phyloP scores from a whole-genome alignment of 148 eudicot species.

The Rhododendron ovatum region DNA sequence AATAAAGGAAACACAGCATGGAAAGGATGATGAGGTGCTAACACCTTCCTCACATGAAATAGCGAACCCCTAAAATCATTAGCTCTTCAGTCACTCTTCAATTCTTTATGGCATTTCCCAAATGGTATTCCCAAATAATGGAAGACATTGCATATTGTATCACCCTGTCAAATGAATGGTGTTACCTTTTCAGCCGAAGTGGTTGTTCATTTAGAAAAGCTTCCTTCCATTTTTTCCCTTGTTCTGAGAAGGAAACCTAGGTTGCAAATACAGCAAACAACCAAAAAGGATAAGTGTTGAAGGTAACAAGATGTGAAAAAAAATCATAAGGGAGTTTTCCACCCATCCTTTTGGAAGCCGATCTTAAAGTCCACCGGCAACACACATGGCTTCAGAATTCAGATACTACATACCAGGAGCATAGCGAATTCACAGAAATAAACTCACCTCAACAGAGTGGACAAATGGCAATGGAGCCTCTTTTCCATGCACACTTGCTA shows the following conservation, averaged over 20 bases:
- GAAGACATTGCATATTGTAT: neutral
- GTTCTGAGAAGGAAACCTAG: constrained; percentile 51
- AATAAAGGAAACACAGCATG: neutral
- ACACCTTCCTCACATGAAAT: neutral
- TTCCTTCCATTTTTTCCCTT: constrained; percentile 50
- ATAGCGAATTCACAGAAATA: neutral
- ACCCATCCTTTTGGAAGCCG: neutral
- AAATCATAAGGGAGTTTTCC: neutral
- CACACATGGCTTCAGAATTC: neutral
- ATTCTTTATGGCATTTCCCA: neutral
- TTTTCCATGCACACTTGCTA: constrained; percentile 72
- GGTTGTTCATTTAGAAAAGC: constrained; percentile 58
- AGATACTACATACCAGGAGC: neutral
- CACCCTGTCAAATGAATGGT: neutral
- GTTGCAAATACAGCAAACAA: constrained; percentile 17
- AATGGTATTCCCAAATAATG: neutral
- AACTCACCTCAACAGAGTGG: constrained; percentile 61
- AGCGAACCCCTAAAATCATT: neutral
- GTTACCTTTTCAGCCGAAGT: constrained; percentile 53
- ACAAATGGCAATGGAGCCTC: constrained; percentile 80
- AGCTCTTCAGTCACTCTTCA: neutral
- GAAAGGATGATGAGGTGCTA: neutral
- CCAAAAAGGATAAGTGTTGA: neutral
- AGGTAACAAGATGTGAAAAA: neutral
- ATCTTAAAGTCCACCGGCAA: neutral